Conservation (phyloP, 306 rosid species). For the Cucumis cinereus region DNA sequence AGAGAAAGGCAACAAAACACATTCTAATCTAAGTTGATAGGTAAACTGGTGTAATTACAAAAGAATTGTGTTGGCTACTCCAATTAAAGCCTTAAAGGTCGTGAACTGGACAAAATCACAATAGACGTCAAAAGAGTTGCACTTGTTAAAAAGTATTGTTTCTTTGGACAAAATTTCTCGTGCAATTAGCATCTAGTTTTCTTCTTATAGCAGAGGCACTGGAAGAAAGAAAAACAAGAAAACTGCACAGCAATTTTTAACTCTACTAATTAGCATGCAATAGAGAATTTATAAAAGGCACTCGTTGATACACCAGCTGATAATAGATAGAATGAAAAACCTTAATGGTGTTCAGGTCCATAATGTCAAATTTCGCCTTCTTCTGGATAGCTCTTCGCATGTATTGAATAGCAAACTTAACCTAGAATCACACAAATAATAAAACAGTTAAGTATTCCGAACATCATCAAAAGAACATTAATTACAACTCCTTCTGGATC, state of each 20-base stretch:
- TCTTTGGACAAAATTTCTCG: background rate
- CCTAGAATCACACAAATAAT: conserved; percentile 26
- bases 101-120: background rate
- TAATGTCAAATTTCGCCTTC: conserved; percentile 94
- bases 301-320: background rate
- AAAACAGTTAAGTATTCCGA: background rate
- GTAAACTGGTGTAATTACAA: background rate
- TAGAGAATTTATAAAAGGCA: background rate
- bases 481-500: background rate
- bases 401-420: conserved; percentile 84
- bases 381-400: conserved; percentile 83
- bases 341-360: conserved; percentile 72
- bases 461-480: background rate
- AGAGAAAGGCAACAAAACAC: background rate
- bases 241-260: background rate
- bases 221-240: background rate
- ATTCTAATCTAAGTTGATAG: background rate
- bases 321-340: conserved; percentile 17
- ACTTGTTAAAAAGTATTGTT: background rate
- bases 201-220: background rate
- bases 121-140: background rate
- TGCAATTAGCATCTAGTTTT: background rate
- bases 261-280: background rate
- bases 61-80: background rate
- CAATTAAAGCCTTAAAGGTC: background rate